Evolutionary conservation across 2,329 filamentous ascomycete species (phyloP).

Genomic region (Lasiodiplodia sp.): DNA sequence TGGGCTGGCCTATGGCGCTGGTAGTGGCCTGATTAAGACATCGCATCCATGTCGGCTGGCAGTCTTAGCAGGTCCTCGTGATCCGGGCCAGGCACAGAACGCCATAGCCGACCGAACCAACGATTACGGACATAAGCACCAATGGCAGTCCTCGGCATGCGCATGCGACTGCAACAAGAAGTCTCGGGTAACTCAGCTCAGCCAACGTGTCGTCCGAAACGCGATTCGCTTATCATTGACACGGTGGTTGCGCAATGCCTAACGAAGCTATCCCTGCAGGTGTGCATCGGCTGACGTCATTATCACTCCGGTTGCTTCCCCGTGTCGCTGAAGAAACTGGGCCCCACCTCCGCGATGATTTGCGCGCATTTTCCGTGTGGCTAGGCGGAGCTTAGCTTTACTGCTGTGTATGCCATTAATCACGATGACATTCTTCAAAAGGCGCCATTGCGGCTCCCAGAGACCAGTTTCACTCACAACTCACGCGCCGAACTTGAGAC

Average conservation of each 20-base stretch:
- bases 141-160: neutral
- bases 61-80: conserved; percentile 23
- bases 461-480: neutral
- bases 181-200: neutral
- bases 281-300: conserved; percentile 11
- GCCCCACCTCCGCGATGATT: conserved; percentile 12
- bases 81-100: conserved; percentile 15
- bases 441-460: neutral
- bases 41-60: conserved; percentile 1
- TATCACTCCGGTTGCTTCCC: neutral
- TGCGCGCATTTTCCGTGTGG: conserved; percentile 4
- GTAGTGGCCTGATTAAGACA: conserved; percentile 11
- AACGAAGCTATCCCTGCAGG: conserved; percentile 7
- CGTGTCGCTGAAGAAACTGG: conserved; percentile 20
- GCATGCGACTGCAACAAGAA: neutral
- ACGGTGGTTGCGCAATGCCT: conserved; percentile 13
- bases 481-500: neutral
- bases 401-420: neutral
- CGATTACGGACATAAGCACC: neutral
- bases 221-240: neutral
- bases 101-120: neutral
- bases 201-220: neutral
- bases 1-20: neutral
- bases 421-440: neutral
- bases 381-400: neutral